These are phyloP conservation scores for Fraxinus velutina DNA, from an alignment of 305 asterid genomes.

Conservation along the genomic window DNA sequence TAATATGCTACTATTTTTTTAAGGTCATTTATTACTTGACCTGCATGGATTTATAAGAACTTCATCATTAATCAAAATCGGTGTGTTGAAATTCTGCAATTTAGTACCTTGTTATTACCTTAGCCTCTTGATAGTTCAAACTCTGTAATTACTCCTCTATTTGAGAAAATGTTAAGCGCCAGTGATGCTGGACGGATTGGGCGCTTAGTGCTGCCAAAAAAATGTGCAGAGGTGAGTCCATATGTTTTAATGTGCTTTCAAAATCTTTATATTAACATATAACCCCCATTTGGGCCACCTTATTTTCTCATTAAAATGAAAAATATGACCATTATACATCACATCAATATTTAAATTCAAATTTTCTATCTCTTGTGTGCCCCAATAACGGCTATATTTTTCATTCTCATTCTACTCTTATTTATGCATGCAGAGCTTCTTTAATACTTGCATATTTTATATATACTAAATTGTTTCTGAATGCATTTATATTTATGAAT, in stretches of 20 bases:
- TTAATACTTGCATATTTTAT: background rate
- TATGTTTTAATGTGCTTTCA: conserved; percentile 8
- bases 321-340: too few species aligned
- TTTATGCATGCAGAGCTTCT: conserved; percentile 1
- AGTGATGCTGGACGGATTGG: conserved; percentile 97
- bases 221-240: conserved; percentile 88
- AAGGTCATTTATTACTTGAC: conserved; percentile 9
- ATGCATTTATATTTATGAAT: background rate
- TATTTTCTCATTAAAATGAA: too few species aligned
- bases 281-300: too few species aligned
- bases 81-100: conserved; percentile 23
- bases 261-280: conserved; percentile 10
- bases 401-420: background rate
- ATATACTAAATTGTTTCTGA: background rate
- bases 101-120: conserved; percentile 39
- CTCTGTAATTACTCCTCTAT: conserved; percentile 78
- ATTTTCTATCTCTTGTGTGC: too few species aligned
- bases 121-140: conserved; percentile 63
- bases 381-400: too few species aligned
- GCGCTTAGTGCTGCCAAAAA: conserved; percentile 91
- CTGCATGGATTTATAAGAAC: conserved; percentile 20
- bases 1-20: conserved; percentile 12
- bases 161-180: conserved; percentile 92
- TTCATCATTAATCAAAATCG: conserved; percentile 8
- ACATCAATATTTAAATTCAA: too few species aligned